Evolutionary conservation across 1,284 basidiomycete genomes (phyloP).

Genomic region (Ceraceosorus guamensis): DNA sequence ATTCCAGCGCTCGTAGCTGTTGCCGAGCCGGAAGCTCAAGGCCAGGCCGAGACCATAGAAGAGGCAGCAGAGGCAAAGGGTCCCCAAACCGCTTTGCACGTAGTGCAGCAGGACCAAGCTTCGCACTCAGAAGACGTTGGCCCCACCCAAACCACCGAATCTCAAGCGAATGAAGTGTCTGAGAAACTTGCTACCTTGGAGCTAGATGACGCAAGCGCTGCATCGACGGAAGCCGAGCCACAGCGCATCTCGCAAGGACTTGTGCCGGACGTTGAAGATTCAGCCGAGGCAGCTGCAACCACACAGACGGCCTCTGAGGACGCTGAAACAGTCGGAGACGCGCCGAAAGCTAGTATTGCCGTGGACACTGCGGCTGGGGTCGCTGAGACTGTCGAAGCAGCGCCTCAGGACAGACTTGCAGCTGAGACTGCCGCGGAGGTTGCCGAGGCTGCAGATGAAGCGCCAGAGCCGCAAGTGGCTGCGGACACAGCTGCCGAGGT

Average conservation of each 20-base stretch:
- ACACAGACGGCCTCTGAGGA: neutral
- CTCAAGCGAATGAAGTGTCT: too few species aligned
- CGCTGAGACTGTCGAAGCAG: constrained; percentile 2
- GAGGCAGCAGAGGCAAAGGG: neutral
- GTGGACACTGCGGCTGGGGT: constrained; percentile 1
- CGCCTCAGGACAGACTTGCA: neutral
- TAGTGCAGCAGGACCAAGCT: constrained; percentile 80
- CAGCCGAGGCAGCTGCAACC: too few species aligned
- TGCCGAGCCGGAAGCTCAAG: neutral
- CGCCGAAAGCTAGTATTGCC: neutral
- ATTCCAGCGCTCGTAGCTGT: neutral
- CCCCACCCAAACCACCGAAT: too few species aligned
- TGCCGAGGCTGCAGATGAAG: constrained; percentile 2
- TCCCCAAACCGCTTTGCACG: neutral
- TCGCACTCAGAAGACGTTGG: constrained; percentile 38
- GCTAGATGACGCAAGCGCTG: too few species aligned
- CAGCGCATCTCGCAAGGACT: too few species aligned
- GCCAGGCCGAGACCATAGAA: neutral
- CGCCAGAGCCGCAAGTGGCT: neutral
- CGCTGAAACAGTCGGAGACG: neutral
- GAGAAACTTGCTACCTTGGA: too few species aligned
- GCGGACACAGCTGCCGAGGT: neutral
- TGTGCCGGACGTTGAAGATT: too few species aligned
- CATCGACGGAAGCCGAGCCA: too few species aligned
- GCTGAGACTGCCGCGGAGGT: constrained; percentile 1